Conservation (phyloP, 805 yeast species). For the Yarrowia sp. region DNA sequence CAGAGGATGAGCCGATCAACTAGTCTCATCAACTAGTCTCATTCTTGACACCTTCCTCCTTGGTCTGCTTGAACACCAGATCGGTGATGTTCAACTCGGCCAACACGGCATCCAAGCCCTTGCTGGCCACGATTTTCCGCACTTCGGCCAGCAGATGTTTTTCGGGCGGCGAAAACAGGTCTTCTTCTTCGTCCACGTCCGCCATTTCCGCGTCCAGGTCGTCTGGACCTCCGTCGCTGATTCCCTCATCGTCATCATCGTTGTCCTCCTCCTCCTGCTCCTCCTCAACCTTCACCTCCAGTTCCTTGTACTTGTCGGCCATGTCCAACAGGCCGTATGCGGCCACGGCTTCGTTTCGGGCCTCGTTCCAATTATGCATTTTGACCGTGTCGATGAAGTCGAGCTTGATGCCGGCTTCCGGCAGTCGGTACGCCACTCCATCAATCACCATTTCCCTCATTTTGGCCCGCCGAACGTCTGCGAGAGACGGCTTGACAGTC, state of each 20-base stretch:
- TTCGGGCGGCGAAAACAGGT: neutral
- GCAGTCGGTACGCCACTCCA: constrained; percentile 57
- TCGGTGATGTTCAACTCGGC: neutral
- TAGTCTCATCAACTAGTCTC: no score
- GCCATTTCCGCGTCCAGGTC: neutral
- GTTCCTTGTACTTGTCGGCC: neutral
- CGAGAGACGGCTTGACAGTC: neutral
- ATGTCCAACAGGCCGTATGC: constrained; percentile 20
- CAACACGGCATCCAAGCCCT: constrained; percentile 13
- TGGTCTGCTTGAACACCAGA: neutral
- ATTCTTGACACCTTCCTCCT: neutral
- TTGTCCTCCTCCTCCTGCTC: neutral
- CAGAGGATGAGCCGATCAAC: no score
- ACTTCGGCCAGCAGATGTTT: neutral
- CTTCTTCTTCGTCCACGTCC: neutral
- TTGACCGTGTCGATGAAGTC: constrained; percentile 60
- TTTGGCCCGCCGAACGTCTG: constrained; percentile 3
- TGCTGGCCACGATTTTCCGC: neutral
- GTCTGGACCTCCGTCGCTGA: neutral
- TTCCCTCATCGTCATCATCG: neutral
- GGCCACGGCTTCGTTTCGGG: constrained; percentile 34
- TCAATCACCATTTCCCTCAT: constrained; percentile 32
- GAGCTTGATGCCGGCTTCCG: constrained; percentile 62
- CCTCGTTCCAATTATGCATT: constrained; percentile 38
- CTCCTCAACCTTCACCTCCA: neutral